Percentiles rank a stretch among this genome's conserved stretches.
Conservation (phyloP, 257 asterid genomes). For the Prunella vulgaris region DNA sequence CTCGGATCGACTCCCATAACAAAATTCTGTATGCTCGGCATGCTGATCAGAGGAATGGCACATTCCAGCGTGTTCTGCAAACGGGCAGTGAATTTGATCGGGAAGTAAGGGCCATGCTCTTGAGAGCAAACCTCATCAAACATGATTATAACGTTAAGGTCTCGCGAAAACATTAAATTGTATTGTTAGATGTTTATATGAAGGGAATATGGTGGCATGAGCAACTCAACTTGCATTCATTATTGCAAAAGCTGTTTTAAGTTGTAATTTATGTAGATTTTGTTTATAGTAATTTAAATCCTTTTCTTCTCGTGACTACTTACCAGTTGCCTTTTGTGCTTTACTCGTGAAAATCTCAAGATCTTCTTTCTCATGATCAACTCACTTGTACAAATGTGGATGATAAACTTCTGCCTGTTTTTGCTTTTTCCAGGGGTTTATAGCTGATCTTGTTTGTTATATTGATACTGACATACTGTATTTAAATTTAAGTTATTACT, state of each 20-base stretch:
- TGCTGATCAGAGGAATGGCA: conserved; percentile 92
- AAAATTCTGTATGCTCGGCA: conserved; percentile 92
- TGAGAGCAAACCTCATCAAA: conserved; percentile 86
- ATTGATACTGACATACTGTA: no score
- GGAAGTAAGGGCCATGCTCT: conserved; percentile 77
- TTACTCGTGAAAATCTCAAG: background rate
- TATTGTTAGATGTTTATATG: background rate
- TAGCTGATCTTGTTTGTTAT: background rate
- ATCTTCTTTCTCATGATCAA: background rate
- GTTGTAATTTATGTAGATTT: conserved; percentile 11
- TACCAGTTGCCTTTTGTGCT: background rate
- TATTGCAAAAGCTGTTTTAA: background rate
- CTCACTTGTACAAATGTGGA: background rate
- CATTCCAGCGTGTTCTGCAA: conserved; percentile 84
- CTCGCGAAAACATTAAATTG: conserved; percentile 47
- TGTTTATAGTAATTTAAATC: conserved; percentile 10
- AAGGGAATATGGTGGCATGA: background rate
- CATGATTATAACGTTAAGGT: conserved; percentile 55
- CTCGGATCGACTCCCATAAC: conserved; percentile 93
- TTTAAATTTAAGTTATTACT: no score
- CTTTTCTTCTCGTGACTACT: background rate
- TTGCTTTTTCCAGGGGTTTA: background rate
- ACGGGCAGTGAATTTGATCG: conserved; percentile 75
- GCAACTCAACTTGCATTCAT: background rate
- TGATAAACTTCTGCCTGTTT: background rate